phyloP scores from a whole-genome alignment of 2,329 filamentous ascomycete genomes.

The Endoconidiophora polonica region DNA sequence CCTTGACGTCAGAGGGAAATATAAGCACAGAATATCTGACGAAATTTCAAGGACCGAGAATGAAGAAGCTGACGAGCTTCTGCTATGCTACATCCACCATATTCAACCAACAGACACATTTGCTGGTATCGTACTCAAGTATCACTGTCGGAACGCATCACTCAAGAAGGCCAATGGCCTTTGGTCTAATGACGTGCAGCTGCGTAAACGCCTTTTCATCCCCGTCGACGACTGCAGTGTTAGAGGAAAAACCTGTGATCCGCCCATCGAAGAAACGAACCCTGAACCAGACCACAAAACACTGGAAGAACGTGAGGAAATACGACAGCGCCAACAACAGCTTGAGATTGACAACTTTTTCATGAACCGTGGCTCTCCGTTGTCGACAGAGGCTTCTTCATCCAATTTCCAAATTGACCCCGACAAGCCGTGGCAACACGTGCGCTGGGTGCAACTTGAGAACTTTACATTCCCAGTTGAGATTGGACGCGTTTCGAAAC shows the following conservation, averaged over 20 bases:
- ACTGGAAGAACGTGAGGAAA: constrained; percentile 3
- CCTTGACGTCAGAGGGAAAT: constrained; percentile 34
- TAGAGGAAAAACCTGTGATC: constrained; percentile 54
- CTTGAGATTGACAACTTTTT: constrained; percentile 10
- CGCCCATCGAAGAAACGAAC: constrained; percentile 21
- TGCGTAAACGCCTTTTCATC: constrained; percentile 61
- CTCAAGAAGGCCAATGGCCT: constrained; percentile 81
- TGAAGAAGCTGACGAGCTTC: constrained; percentile 51
- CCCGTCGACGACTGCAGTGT: constrained; percentile 81
- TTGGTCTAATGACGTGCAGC: constrained; percentile 88
- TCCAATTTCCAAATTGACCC: constrained; percentile 12
- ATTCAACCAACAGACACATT: constrained; percentile 73
- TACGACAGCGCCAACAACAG: constrained; percentile 7
- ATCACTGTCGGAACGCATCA: constrained; percentile 67
- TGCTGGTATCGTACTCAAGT: constrained; percentile 78
- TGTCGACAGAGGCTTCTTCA: background rate
- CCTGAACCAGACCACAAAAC: background rate
- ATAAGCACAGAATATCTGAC: constrained; percentile 54
- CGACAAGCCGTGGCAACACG: constrained; percentile 67
- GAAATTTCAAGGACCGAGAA: constrained; percentile 25
- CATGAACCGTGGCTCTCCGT: constrained; percentile 2
- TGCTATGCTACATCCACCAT: constrained; percentile 78
- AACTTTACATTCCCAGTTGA: constrained; percentile 54
- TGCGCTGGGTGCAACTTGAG: constrained; percentile 75
- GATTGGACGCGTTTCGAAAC: constrained; percentile 68